Percentiles rank a stretch among this genome's conserved stretches.
phyloP scores from a whole-genome alignment of 129 eudicot species.

The Dittrichia graveolens region DNA sequence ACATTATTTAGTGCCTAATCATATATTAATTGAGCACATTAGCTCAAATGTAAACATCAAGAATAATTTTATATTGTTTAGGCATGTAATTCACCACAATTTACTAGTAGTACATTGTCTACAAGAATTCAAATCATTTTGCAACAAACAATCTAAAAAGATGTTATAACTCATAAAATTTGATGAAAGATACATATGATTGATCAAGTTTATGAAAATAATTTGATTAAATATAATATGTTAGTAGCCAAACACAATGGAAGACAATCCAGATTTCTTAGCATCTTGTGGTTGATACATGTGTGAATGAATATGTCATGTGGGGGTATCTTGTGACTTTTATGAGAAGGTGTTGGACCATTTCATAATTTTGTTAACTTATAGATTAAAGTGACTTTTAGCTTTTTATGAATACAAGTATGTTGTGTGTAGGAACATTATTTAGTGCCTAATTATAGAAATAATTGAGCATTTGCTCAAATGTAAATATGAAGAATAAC shows the following conservation, averaged over 20 bases:
- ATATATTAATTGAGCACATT: constrained; percentile 20
- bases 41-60: constrained; percentile 20
- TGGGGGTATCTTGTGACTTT: too few relatives aligned
- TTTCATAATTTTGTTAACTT: too few relatives aligned
- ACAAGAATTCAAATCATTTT: not conserved
- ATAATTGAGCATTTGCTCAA: constrained; percentile 25
- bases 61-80: not conserved
- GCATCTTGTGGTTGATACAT: too few relatives aligned
- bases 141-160: constrained; percentile 7
- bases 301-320: too few relatives aligned
- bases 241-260: too few relatives aligned
- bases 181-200: too few relatives aligned
- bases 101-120: too few relatives aligned
- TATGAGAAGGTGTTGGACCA: too few relatives aligned
- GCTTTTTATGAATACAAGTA: constrained; percentile 16
- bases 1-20: too few relatives aligned
- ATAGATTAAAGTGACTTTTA: constrained; percentile 21
- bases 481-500: constrained; percentile 15
- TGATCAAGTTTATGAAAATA: too few relatives aligned
- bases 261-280: too few relatives aligned
- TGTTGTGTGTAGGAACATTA: constrained; percentile 2
- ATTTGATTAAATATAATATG: too few relatives aligned
- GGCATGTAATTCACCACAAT: constrained; percentile 9
- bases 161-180: not conserved
- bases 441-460: constrained; percentile 23